phyloP scores from a whole-genome alignment of 768 basidiomycete genomes.

The Mycena capillaripes region DNA sequence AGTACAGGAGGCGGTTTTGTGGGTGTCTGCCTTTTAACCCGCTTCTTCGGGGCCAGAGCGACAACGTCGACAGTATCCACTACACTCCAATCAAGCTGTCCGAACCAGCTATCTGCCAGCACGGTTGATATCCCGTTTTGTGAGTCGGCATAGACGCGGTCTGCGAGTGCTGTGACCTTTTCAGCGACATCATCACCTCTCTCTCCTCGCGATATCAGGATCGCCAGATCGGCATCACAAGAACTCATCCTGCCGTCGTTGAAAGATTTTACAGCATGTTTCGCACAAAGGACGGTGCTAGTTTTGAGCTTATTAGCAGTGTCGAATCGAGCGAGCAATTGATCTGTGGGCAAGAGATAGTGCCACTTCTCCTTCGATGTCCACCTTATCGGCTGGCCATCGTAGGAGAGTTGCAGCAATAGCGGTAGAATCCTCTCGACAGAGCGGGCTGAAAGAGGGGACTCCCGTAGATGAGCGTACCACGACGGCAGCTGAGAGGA shows the following conservation, averaged over 20 bases:
- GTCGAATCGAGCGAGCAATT: constrained; percentile 53
- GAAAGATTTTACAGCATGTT: constrained; percentile 63
- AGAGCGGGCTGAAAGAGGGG: constrained; percentile 56
- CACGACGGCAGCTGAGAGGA: constrained; percentile 60
- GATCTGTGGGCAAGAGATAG: constrained; percentile 52
- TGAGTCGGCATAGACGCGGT: constrained; percentile 45
- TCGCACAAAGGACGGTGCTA: constrained; percentile 58
- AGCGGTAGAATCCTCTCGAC: constrained; percentile 74
- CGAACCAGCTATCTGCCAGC: constrained; percentile 66
- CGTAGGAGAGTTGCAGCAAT: constrained; percentile 73
- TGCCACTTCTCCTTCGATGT: constrained; percentile 77
- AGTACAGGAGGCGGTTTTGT: constrained; percentile 61
- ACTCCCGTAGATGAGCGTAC: constrained; percentile 65
- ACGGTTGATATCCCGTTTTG: constrained; percentile 36
- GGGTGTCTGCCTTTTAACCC: constrained; percentile 47
- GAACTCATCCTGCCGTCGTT: constrained; percentile 57
- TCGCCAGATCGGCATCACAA: constrained; percentile 58
- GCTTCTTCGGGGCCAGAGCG: constrained; percentile 38
- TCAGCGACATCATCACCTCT: constrained; percentile 49
- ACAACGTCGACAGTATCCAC: constrained; percentile 34
- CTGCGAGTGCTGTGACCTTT: constrained; percentile 58
- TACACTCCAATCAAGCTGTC: constrained; percentile 78
- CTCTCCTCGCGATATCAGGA: constrained; percentile 60
- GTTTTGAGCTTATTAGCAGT: constrained; percentile 59
- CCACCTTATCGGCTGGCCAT: constrained; percentile 72